phyloP scores from a whole-genome alignment of 2,329 filamentous ascomycete species.

The Sphaerostilbella broomeana region DNA sequence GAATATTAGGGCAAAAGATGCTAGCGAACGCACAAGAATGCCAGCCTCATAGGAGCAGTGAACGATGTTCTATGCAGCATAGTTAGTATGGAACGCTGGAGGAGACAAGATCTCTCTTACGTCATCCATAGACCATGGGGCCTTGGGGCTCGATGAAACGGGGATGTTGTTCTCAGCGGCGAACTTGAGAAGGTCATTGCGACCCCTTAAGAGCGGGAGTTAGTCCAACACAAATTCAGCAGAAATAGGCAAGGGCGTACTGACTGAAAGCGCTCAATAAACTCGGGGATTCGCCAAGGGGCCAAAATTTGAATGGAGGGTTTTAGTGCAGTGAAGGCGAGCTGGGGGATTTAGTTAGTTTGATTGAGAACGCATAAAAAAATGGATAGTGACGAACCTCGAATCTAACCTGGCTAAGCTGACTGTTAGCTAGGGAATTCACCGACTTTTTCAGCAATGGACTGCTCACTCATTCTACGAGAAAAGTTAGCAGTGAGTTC shows the following conservation, averaged over 20 bases:
- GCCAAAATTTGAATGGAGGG: conserved; percentile 63
- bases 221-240: not conserved
- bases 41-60: conserved; percentile 62
- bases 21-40: conserved; percentile 37
- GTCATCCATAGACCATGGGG: conserved; percentile 55
- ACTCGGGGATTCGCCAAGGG: conserved; percentile 63
- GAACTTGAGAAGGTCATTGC: conserved; percentile 66
- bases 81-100: not conserved
- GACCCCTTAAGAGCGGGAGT: conserved; percentile 57
- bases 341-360: not conserved
- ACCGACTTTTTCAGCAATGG: not conserved
- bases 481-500: not conserved
- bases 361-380: not conserved
- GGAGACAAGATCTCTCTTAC: not conserved
- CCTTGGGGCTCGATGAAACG: conserved; percentile 65
- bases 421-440: not conserved
- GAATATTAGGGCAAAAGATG: too few relatives aligned
- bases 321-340: conserved; percentile 36
- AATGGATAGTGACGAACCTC: not conserved
- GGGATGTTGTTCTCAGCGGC: conserved; percentile 61
- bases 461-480: not conserved
- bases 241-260: not conserved
- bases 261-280: conserved; percentile 32
- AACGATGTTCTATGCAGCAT: conserved; percentile 12
- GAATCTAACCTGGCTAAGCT: conserved; percentile 1